phyloP scores from a whole-genome alignment of 2,329 filamentous ascomycete genomes.

The Fusarium avenaceum region DNA sequence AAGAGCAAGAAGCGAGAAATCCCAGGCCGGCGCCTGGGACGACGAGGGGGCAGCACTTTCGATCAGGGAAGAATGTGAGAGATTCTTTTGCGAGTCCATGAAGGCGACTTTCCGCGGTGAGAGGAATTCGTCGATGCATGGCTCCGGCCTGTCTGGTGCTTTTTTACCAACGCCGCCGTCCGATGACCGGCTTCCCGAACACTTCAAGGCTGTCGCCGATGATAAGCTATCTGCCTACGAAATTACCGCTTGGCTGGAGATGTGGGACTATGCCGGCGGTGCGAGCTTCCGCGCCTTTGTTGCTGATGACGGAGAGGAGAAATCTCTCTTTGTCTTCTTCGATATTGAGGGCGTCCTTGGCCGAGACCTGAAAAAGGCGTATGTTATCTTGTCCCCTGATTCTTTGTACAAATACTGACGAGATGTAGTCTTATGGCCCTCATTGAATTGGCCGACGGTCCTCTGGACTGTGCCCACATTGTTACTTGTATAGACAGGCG shows the following conservation, averaged over 20 bases:
- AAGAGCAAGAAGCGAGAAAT: slow-evolving; percentile 65
- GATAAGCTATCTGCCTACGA: slow-evolving; percentile 51
- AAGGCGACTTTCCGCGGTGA: slow-evolving; percentile 95
- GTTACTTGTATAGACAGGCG: slow-evolving; percentile 85
- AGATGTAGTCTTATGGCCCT: slow-evolving; percentile 81
- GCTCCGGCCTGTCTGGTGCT: slow-evolving; percentile 89
- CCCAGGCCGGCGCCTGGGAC: slow-evolving; percentile 60
- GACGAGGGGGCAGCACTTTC: slow-evolving; percentile 91
- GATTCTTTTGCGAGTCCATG: slow-evolving; percentile 98
- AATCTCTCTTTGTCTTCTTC: slow-evolving; percentile 89
- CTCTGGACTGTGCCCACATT: slow-evolving; percentile 81
- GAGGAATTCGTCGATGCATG: slow-evolving; percentile 81
- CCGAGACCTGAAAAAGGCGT: slow-evolving; percentile 89
- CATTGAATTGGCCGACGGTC: slow-evolving; percentile 85
- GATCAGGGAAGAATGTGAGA: slow-evolving; percentile 99
- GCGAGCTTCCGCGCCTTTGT: slow-evolving; percentile 90
- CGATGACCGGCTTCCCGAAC: slow-evolving; percentile 58
- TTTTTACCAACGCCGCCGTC: slow-evolving; percentile 68
- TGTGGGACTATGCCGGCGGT: slow-evolving; percentile 88
- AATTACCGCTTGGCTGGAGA: slow-evolving; percentile 77
- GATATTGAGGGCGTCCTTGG: slow-evolving; percentile 76
- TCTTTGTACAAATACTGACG: slow-evolving; percentile 5
- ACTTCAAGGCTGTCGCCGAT: slow-evolving; percentile 53
- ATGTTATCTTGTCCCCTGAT: slow-evolving; percentile 55
- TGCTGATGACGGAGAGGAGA: slow-evolving; percentile 76